Evolutionary conservation across 108 stramenopile species (phyloP), one percentile per base, ranked within the genome.

Genomic region (Cylindrotheca closterium): DNA sequence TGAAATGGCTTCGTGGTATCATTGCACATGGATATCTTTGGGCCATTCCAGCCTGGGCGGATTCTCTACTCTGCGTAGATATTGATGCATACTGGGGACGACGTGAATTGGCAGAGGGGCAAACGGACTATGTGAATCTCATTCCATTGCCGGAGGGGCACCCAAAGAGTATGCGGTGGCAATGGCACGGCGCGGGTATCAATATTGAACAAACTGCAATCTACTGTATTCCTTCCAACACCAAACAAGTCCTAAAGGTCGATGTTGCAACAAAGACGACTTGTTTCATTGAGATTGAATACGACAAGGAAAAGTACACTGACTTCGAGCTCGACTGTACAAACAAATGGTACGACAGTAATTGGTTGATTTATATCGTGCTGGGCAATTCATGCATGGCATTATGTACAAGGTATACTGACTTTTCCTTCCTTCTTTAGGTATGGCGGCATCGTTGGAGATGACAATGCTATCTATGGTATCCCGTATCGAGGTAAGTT

Each of bases 301-400:
- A 53, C 37, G 74, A 79, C 53, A 15, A 42, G 29, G 63, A 61
- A 1, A 60, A 68, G 25, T 84, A 90, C 67, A 55, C 73, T 0
- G 72, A 75, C n/a, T 74, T 82, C 30, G 27, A 48, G 30, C 60
- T 87, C 32, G 46, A 74, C 29, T 30, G 51, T 18, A 76, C 77
- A 5, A 91, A 91, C 60, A 92, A 95, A 61, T 95, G 86, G 85
- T n/a, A n/a, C n/a, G n/a, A n/a, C n/a, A n/a, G n/a, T 88, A 93
- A n/a, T n/a, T n/a, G n/a, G n/a, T n/a, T n/a, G n/a, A n/a, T n/a
- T n/a, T n/a, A n/a, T n/a, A n/a, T n/a, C n/a, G n/a, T n/a, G n/a
- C n/a, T n/a, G n/a, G n/a, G n/a, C n/a, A n/a, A n/a, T n/a, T n/a
- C n/a, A n/a, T n/a, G n/a, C n/a, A n/a, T n/a, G n/a, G n/a, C n/a